Percentiles rank a stretch among this genome's conserved stretches.
These are phyloP conservation scores for Polygonum aviculare DNA, from an alignment of 148 eudicot species.

Conservation along the genomic window DNA sequence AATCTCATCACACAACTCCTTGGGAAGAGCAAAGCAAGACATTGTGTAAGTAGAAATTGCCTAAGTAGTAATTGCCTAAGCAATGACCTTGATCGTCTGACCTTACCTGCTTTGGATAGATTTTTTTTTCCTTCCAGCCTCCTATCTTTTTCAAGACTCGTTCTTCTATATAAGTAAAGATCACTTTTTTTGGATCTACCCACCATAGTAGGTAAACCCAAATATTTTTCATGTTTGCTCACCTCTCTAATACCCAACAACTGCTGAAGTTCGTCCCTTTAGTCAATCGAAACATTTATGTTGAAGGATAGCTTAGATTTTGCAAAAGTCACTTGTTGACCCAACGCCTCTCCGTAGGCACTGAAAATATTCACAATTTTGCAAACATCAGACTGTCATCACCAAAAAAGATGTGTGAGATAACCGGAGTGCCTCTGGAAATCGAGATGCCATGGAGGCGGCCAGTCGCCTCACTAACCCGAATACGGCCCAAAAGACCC, in stretches of 20 bases:
- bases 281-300: background rate
- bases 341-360: background rate
- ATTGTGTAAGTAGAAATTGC: background rate
- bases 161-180: background rate
- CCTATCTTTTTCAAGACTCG: no score
- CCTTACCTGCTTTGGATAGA: background rate
- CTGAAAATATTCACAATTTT: background rate
- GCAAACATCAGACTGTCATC: background rate
- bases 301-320: background rate
- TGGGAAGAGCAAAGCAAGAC: background rate
- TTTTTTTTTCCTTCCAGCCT: background rate
- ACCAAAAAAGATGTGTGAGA: background rate
- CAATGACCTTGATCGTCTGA: background rate
- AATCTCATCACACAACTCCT: background rate
- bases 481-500: background rate
- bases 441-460: background rate
- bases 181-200: background rate
- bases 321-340: background rate
- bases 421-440: background rate
- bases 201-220: background rate
- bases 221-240: background rate
- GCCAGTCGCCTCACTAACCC: background rate
- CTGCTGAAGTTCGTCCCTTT: background rate
- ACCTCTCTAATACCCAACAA: background rate
- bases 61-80: background rate